Conservation (phyloP, 2,329 filamentous ascomycete genomes). For the Neonectria magnoliae region DNA sequence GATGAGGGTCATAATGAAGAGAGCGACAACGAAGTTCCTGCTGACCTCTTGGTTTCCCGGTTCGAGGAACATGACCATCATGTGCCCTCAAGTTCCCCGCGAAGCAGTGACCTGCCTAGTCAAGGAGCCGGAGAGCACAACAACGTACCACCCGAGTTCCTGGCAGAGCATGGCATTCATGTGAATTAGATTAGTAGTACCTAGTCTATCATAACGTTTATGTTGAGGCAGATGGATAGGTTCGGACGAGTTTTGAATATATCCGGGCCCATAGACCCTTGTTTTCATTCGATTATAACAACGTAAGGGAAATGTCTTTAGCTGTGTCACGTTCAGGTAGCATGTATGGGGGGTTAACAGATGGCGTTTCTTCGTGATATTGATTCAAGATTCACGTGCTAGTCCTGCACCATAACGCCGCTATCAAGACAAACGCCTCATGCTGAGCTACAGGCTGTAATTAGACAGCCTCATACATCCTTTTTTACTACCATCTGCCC, state of each 20-base stretch:
- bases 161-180: slow-evolving; percentile 54
- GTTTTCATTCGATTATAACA: not conserved
- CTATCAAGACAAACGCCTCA: slow-evolving; percentile 32
- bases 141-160: slow-evolving; percentile 62
- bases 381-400: slow-evolving; percentile 38
- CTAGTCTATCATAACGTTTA: not conserved
- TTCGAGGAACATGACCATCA: slow-evolving; percentile 40
- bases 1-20: slow-evolving; percentile 18
- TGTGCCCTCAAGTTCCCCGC: slow-evolving; percentile 26
- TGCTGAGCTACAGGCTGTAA: slow-evolving; percentile 9
- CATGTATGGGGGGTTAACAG: not conserved
- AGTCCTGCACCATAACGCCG: slow-evolving; percentile 40
- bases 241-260: slow-evolving; percentile 10
- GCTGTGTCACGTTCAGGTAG: not conserved
- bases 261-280: slow-evolving; percentile 2
- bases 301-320: not conserved
- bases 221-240: not conserved
- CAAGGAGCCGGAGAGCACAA: slow-evolving; percentile 54
- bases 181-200: slow-evolving; percentile 20
- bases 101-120: slow-evolving; percentile 26
- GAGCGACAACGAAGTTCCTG: slow-evolving; percentile 56
- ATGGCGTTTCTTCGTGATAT: slow-evolving; percentile 28
- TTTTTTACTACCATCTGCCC: not conserved
- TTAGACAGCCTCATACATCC: slow-evolving; percentile 10
- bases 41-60: slow-evolving; percentile 51